These are phyloP conservation scores for Parastagonospora avenae DNA, from an alignment of 2,329 filamentous ascomycete genomes.

Conservation along the genomic window DNA sequence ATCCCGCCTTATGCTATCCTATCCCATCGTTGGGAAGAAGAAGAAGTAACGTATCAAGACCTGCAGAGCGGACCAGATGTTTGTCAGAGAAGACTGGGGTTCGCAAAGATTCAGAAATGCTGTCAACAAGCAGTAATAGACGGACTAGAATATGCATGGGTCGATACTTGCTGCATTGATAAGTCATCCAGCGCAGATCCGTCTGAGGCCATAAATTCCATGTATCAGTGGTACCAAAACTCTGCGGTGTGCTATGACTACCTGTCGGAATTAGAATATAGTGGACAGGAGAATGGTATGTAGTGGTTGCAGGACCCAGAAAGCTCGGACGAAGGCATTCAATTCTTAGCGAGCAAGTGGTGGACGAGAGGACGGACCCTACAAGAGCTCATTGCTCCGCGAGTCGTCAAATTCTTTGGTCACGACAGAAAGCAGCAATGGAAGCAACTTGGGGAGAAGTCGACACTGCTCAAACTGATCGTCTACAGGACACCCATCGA, in stretches of 20 bases:
- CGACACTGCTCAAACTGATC: neutral
- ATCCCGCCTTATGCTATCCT: too few relatives aligned
- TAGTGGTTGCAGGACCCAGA: neutral
- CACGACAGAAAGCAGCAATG: neutral
- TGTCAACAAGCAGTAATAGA: too few relatives aligned
- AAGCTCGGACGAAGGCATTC: too few relatives aligned
- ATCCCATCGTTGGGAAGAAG: too few relatives aligned
- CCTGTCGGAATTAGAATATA: neutral
- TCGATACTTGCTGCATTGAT: constrained; percentile 8
- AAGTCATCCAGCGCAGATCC: neutral
- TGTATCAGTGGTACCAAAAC: constrained; percentile 3
- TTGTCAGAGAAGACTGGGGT: neutral
- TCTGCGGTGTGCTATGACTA: neutral
- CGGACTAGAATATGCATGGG: neutral
- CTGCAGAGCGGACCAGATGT: neutral
- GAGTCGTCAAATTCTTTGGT: neutral
- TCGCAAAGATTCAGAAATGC: neutral
- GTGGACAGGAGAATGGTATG: neutral
- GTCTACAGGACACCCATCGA: constrained; percentile 1
- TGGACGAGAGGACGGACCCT: constrained; percentile 4
- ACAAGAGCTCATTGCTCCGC: constrained; percentile 6
- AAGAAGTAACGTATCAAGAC: too few relatives aligned
- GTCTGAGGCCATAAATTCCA: constrained; percentile 4
- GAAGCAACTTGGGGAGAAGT: neutral
- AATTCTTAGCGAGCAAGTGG: neutral